Evolutionary conservation across 805 yeast species (phyloP).

Genomic region (Spencermartinsiella europaea): DNA sequence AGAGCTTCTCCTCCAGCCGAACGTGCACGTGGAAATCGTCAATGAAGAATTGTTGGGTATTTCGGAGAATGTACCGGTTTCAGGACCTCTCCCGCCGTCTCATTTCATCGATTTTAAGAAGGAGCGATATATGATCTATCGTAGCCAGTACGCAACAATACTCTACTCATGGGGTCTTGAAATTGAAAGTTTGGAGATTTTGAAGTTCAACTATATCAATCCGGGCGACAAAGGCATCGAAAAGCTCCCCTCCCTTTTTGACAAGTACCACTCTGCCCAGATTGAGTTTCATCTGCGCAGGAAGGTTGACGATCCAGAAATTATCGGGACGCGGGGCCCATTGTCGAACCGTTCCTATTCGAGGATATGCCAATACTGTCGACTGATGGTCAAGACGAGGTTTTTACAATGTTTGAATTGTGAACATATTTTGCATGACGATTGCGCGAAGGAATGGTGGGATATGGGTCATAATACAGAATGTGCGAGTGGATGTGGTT

Average conservation of each 20-base stretch:
- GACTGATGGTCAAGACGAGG: slow-evolving; percentile 51
- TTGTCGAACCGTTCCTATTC: slow-evolving; percentile 21
- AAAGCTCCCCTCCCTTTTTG: slow-evolving; percentile 9
- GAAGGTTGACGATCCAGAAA: slow-evolving; percentile 13
- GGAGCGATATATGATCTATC: slow-evolving; percentile 37
- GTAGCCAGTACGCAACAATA: slow-evolving; percentile 72
- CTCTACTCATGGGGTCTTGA: slow-evolving; percentile 81
- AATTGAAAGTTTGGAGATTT: slow-evolving; percentile 68
- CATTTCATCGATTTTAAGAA: slow-evolving; percentile 17
- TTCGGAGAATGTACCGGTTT: slow-evolving; percentile 32
- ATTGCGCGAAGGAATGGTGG: slow-evolving; percentile 85
- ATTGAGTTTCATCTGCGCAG: slow-evolving; percentile 11
- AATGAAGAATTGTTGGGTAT: slow-evolving; percentile 43
- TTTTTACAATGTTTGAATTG: slow-evolving; percentile 67
- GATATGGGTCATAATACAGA: slow-evolving; percentile 42
- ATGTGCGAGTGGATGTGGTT: slow-evolving; percentile 87
- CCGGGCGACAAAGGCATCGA: not conserved
- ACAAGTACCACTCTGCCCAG: slow-evolving; percentile 26
- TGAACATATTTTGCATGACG: slow-evolving; percentile 71
- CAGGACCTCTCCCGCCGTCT: slow-evolving; percentile 28
- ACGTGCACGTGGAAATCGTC: slow-evolving; percentile 43
- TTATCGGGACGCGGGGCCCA: slow-evolving; percentile 13
- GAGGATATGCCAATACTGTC: slow-evolving; percentile 60
- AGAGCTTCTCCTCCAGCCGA: slow-evolving; percentile 5
- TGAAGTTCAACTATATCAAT: slow-evolving; percentile 57